Conservation (phyloP, 805 yeast genomes). For the Nakazawaea wickerhamii region DNA sequence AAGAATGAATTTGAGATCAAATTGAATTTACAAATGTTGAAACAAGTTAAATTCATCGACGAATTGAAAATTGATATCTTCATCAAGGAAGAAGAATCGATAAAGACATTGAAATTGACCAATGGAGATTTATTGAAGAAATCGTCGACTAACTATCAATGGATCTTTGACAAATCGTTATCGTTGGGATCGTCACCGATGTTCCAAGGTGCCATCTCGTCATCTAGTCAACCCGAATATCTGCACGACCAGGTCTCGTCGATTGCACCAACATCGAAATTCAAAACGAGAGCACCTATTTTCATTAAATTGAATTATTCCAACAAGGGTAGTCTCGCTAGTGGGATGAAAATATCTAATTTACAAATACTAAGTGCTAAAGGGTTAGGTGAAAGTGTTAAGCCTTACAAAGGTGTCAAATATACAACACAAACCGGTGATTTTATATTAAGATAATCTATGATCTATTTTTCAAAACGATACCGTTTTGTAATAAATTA, state of each 20-base stretch:
- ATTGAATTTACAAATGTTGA: conserved; percentile 39
- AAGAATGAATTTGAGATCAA: conserved; percentile 61
- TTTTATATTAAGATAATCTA: conserved; percentile 34
- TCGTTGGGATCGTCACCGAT: conserved; percentile 64
- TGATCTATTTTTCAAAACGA: conserved; percentile 18
- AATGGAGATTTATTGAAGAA: conserved; percentile 66
- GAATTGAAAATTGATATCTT: conserved; percentile 35
- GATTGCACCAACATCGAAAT: conserved; percentile 1
- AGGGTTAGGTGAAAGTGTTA: conserved; percentile 55
- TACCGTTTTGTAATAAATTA: conserved; percentile 29
- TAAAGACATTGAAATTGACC: conserved; percentile 60
- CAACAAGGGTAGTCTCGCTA: conserved; percentile 66
- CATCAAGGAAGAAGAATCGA: conserved; percentile 22
- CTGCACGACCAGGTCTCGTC: conserved; percentile 1
- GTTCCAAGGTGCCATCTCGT: conserved; percentile 50
- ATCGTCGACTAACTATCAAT: conserved; percentile 51
- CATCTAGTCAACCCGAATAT: neutral
- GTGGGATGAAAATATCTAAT: conserved; percentile 66
- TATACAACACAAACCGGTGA: conserved; percentile 65
- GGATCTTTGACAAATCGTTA: conserved; percentile 59
- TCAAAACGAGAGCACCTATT: conserved; percentile 29
- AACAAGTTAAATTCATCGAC: conserved; percentile 42
- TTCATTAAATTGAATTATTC: conserved; percentile 47
- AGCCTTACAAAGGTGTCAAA: conserved; percentile 89
- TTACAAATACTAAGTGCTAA: conserved; percentile 51